Base-by-base conservation (phyloP, 1,284 basidiomycete genomes). In the Moesziomyces sp. region DNA sequence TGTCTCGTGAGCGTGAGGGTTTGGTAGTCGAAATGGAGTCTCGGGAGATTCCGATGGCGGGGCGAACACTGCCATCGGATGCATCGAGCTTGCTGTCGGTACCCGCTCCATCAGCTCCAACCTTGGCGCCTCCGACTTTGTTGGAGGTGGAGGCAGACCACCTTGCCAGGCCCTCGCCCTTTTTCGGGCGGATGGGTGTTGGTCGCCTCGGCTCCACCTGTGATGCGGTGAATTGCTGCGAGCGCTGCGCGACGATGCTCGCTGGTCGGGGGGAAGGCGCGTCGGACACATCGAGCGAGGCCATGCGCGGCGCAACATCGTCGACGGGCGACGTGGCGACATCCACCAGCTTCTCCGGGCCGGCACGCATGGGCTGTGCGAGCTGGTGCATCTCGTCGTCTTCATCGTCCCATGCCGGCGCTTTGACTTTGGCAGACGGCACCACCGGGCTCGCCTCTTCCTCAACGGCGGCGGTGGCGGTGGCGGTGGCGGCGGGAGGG, bases 371-470 rank as follows among this genome's bases (percentile, higher is more conserved):
- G 28, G 28, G 28, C 28, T 9, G 28, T 5, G 28, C 28, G 28
- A 28, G 28, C 28, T 28, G 5, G 28, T 33, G 55, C 64, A 74
- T 71, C 63, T 78, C 72, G 18, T 70, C 74, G 18, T 64, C 67
- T 21, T 76, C 69, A n/a, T 77, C 77, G 55, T 78, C 77, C 77
- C 77, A 78, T 6, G 74, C 74, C 2, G 77, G 77, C 21, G 75
- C 77, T 14, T 54, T 58, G 11, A 63, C 54, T 23, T 58, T 50
- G 5, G 28, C 23, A 10, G 47, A 42, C 7, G 50, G 26, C 44
- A 24, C 8, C 16, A 44, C 13, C 28, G 51, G 38, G n/a, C 42
- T 45, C 23, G 7, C 3, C 19, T 44, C 47, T 14, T 52, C 47
- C 19, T 28, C 43, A 43, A 18, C 21, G 42, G 40, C 26, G 19